phyloP scores from a whole-genome alignment of 139 green algal genomes.

The Pleodorina starrii region DNA sequence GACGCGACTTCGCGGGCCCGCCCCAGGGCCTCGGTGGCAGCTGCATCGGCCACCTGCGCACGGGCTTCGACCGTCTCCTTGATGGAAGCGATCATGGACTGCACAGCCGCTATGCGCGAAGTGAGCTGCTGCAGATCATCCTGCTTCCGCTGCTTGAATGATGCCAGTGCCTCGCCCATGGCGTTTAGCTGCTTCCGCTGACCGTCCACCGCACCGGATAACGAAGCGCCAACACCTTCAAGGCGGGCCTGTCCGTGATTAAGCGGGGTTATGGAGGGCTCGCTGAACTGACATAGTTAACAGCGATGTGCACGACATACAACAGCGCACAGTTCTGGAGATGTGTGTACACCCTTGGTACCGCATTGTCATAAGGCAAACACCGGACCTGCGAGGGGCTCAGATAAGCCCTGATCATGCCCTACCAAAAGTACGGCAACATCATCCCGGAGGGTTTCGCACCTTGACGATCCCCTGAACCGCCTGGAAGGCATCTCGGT shows the following conservation, averaged over 20 bases:
- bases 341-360: no score
- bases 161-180: slow-evolving; percentile 7
- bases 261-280: no score
- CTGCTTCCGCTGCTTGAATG: slow-evolving; percentile 50
- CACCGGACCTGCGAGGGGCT: no score
- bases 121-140: slow-evolving; percentile 59
- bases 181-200: slow-evolving; percentile 32
- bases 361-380: no score
- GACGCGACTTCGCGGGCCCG: background rate
- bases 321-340: no score
- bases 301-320: no score
- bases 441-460: no score
- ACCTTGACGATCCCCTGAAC: background rate
- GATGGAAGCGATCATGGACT: slow-evolving; percentile 59
- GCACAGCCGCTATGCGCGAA: slow-evolving; percentile 59
- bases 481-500: slow-evolving; percentile 47
- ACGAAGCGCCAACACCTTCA: slow-evolving; percentile 7
- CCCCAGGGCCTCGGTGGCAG: background rate
- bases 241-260: slow-evolving; percentile 54
- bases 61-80: background rate
- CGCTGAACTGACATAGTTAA: no score
- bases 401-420: no score
- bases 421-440: no score
- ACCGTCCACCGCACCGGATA: background rate
- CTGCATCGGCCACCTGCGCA: background rate